Percentiles rank a stretch among this genome's conserved stretches.
Conservation (phyloP, 257 asterid genomes). For the Gentiana straminea region DNA sequence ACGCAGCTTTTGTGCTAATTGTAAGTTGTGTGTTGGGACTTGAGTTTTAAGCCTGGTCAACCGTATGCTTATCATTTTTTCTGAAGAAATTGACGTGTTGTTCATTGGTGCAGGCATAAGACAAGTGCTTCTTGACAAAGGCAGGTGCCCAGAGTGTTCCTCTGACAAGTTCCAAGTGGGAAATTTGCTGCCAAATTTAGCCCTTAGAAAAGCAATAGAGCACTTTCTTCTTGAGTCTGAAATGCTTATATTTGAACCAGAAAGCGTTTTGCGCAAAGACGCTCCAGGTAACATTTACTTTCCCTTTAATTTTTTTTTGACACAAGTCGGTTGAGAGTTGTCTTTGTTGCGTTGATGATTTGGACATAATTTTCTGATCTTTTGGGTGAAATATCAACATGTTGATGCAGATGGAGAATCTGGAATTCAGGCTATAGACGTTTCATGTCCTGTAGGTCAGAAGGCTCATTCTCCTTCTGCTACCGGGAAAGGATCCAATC, state of each 20-base stretch:
- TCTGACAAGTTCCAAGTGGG: slow-evolving; percentile 52
- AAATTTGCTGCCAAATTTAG: slow-evolving; percentile 74
- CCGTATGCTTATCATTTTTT: slow-evolving; percentile 2
- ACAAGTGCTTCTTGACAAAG: slow-evolving; percentile 46
- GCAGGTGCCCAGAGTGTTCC: slow-evolving; percentile 77
- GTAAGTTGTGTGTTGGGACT: slow-evolving; percentile 39
- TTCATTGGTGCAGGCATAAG: slow-evolving; percentile 47
- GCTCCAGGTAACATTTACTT: slow-evolving; percentile 47
- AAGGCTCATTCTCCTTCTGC: slow-evolving; percentile 61
- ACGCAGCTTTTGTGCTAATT: slow-evolving; percentile 82
- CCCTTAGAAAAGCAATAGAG: slow-evolving; percentile 60
- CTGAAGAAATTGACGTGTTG: neutral
- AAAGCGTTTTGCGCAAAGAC: slow-evolving; percentile 41
- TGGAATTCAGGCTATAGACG: slow-evolving; percentile 62
- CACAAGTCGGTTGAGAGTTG: neutral
- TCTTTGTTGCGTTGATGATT: too few relatives aligned
- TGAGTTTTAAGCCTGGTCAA: neutral
- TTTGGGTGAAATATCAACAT: neutral
- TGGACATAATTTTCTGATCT: neutral
- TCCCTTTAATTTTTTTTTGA: neutral
- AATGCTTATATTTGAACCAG: slow-evolving; percentile 37
- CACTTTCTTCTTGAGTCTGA: slow-evolving; percentile 62
- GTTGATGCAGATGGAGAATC: slow-evolving; percentile 80
- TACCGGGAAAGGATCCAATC: slow-evolving; percentile 70
- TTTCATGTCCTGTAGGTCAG: slow-evolving; percentile 41